These are phyloP conservation scores for Trichoderma afroharzianum DNA, from an alignment of 2,329 filamentous ascomycete species.

Conservation along the genomic window DNA sequence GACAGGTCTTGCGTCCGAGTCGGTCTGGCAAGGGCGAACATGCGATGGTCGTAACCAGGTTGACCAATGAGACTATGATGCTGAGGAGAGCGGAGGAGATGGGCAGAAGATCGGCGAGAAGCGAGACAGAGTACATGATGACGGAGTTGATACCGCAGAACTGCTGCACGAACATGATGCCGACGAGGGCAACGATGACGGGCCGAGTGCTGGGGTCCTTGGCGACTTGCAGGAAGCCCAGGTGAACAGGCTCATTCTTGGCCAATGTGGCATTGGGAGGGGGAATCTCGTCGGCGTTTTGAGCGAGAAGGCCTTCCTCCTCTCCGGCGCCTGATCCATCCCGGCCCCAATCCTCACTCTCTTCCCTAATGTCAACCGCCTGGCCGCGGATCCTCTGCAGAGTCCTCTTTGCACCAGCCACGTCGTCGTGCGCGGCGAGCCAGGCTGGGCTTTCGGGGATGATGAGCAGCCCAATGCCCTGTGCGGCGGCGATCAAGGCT, in stretches of 20 bases:
- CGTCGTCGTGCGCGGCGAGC: slow-evolving; percentile 66
- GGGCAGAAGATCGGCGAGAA: slow-evolving; percentile 76
- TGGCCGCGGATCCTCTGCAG: slow-evolving; percentile 74
- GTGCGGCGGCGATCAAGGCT: slow-evolving; percentile 61
- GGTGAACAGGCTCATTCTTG: slow-evolving; percentile 33
- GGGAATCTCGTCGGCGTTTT: slow-evolving; percentile 22
- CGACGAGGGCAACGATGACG: slow-evolving; percentile 77
- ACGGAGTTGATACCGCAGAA: slow-evolving; percentile 94
- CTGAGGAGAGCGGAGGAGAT: slow-evolving; percentile 80
- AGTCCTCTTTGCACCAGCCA: slow-evolving; percentile 58
- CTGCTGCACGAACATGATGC: slow-evolving; percentile 90
- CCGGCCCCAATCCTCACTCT: slow-evolving; percentile 61
- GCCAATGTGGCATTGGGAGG: slow-evolving; percentile 8
- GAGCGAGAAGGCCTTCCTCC: slow-evolving; percentile 64
- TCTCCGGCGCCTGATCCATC: slow-evolving; percentile 49
- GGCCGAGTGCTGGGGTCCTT: slow-evolving; percentile 64
- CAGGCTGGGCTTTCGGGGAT: slow-evolving; percentile 86
- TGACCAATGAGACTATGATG: slow-evolving; percentile 81
- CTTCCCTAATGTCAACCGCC: slow-evolving; percentile 65
- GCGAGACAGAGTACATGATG: slow-evolving; percentile 95
- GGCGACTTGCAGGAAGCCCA: slow-evolving; percentile 64
- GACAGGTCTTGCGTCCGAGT: slow-evolving; percentile 80
- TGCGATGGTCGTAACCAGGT: slow-evolving; percentile 75
- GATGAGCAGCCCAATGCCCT: slow-evolving; percentile 68
- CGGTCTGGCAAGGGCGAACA: slow-evolving; percentile 84